phyloP scores from a whole-genome alignment of 768 basidiomycete species.

The Leucocoprinus birnbaumii region DNA sequence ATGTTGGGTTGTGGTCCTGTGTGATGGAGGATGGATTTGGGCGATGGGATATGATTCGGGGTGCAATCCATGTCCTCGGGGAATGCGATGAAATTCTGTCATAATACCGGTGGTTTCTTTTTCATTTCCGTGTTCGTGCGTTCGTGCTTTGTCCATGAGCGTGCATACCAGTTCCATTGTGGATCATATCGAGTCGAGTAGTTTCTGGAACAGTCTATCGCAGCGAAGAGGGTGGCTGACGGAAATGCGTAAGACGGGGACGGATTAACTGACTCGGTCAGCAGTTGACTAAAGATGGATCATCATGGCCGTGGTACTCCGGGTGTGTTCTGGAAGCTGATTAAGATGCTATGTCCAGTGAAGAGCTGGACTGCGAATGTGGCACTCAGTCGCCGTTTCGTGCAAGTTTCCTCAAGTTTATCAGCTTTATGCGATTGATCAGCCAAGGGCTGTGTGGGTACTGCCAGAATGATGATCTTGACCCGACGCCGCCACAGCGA shows the following conservation, averaged over 20 bases:
- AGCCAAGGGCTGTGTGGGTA: neutral
- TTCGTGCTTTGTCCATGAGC: neutral
- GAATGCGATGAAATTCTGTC: neutral
- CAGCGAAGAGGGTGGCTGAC: neutral
- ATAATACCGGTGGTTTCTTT: neutral
- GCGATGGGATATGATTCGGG: no score
- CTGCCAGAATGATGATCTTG: conserved; percentile 1
- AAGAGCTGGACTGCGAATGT: no score
- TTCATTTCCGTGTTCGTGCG: conserved; percentile 10
- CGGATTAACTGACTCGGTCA: no score
- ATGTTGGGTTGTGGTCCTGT: neutral
- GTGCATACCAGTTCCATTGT: neutral
- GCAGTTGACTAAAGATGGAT: no score
- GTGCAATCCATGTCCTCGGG: conserved; percentile 2
- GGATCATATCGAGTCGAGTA: neutral
- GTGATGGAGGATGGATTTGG: no score
- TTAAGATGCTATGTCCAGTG: neutral
- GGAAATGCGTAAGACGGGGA: conserved; percentile 5
- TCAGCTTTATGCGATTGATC: neutral
- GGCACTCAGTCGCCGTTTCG: no score
- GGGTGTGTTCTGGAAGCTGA: conserved; percentile 2
- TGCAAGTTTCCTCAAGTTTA: neutral
- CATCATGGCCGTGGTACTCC: neutral
- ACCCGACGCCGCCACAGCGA: conserved; percentile 10
- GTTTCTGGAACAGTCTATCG: neutral